These are phyloP conservation scores for Inga leiocalycina DNA, from an alignment of 306 rosid genomes.

Conservation along the genomic window DNA sequence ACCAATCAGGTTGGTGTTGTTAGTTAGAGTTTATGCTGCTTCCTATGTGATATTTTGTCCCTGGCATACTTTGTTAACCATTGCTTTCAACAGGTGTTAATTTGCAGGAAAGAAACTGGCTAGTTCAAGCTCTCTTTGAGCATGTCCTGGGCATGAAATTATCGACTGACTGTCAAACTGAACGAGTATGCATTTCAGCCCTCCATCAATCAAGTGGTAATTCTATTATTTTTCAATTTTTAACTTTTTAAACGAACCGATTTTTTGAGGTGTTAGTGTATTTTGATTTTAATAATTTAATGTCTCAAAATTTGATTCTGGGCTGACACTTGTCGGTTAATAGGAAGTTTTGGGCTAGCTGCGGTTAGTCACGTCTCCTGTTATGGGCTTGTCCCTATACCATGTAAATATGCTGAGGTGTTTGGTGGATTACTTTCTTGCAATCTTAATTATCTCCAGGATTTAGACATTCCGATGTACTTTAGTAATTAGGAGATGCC, in stretches of 20 bases:
- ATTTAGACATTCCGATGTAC: background rate
- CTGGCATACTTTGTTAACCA: conserved; percentile 25
- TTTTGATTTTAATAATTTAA: background rate
- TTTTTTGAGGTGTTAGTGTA: background rate
- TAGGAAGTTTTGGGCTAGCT: background rate
- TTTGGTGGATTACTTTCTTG: background rate
- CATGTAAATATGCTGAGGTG: too few relatives aligned
- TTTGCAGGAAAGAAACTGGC: conserved; percentile 44
- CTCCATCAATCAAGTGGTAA: conserved; percentile 88
- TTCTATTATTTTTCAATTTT: conserved; percentile 23
- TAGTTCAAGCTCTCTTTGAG: conserved; percentile 72
- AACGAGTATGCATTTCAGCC: conserved; percentile 60
- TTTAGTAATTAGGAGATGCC: background rate
- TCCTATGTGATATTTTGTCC: conserved; percentile 16
- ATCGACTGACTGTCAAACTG: conserved; percentile 54
- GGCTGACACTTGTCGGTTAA: background rate
- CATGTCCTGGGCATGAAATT: conserved; percentile 76
- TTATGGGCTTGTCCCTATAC: background rate
- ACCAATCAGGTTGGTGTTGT: conserved; percentile 65
- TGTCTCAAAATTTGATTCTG: conserved; percentile 10
- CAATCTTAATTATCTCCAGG: background rate
- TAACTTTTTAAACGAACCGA: background rate
- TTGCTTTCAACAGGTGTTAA: conserved; percentile 50
- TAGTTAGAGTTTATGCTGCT: conserved; percentile 15
- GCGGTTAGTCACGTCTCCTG: background rate